These are phyloP conservation scores for Thraustotheca clavata DNA, from an alignment of 352 stramenopile genomes.

Conservation along the genomic window DNA sequence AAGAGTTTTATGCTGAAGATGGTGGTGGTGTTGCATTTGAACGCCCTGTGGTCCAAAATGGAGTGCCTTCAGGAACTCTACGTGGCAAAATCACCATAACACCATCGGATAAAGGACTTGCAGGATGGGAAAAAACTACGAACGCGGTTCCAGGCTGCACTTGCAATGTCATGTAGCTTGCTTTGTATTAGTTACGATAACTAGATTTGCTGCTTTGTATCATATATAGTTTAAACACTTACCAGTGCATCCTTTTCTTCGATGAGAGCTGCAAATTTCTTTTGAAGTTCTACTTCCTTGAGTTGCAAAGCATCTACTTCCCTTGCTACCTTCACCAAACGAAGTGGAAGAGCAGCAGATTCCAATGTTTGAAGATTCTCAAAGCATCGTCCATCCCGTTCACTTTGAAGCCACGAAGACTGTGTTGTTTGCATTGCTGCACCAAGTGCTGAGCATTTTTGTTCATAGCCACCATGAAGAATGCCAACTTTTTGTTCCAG, in stretches of 20 bases:
- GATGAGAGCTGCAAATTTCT: slow-evolving; percentile 50
- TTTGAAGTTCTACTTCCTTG: slow-evolving; percentile 69
- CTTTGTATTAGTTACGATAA: too few species aligned
- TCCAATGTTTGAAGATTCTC: slow-evolving; percentile 49
- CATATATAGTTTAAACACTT: background rate
- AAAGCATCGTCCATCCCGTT: slow-evolving; percentile 65
- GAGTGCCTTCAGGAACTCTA: slow-evolving; percentile 43
- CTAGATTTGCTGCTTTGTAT: background rate
- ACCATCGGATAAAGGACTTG: slow-evolving; percentile 37
- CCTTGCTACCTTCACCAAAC: slow-evolving; percentile 53
- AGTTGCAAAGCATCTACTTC: slow-evolving; percentile 71
- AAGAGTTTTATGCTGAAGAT: slow-evolving; percentile 33
- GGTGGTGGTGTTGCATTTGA: slow-evolving; percentile 38
- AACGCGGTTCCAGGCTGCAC: slow-evolving; percentile 7
- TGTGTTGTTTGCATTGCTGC: slow-evolving; percentile 31
- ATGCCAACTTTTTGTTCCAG: slow-evolving; percentile 55
- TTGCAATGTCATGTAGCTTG: slow-evolving; percentile 12
- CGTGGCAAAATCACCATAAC: slow-evolving; percentile 49
- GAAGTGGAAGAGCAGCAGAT: slow-evolving; percentile 39
- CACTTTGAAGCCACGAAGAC: slow-evolving; percentile 39
- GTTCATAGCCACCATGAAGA: slow-evolving; percentile 43
- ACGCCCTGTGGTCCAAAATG: slow-evolving; percentile 34
- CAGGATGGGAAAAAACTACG: slow-evolving; percentile 10
- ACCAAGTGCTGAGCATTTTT: slow-evolving; percentile 33
- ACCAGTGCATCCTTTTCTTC: slow-evolving; percentile 23